Base-by-base conservation (phyloP, 352 stramenopile genomes). In the Plasmopara halstedii region DNA sequence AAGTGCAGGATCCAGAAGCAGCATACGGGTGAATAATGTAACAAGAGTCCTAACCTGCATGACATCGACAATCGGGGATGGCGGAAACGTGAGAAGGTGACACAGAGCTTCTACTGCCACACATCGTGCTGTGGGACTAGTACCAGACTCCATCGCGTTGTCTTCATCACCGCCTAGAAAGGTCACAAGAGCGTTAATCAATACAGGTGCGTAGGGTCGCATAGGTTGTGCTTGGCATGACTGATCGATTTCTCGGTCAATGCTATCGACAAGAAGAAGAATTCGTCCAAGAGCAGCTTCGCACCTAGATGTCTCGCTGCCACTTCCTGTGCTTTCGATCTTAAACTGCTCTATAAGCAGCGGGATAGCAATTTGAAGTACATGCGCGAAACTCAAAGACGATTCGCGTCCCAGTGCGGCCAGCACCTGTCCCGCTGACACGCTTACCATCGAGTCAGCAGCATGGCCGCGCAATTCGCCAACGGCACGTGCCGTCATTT, bases 241-340 rank as follows among this genome's bases (percentile, higher is more conserved):
- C 56, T 88, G 82, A 46, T 91, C 79, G 42, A 93, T 77, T 42
- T 93, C 82, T 27, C 67, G 64, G 50, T 93, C 79, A 25, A 90
- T 93, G 23, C 69, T 87, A 53, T 91, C 59, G n/a, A 91, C 69
- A 6, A 93, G 58, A 15, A 86, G 53, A 37, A 88, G 43, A 46
- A 91, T 52, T 7, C 79, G 70, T 14, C 65, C 72, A 2, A 90
- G 50, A 15, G 70, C 67, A 8, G 82, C 76, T 62, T 93, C 82
- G 51, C 65, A 83, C 42, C 85, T 83, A 13, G 81, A 80, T 20
- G 65, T 53, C 14, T 58, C 41, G 4, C 64, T 46, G 18, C 58
- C 73, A 23, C 44, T 56, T 29, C 51, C 56, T 14, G 45, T 50
- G 21, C 49, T 64, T 21, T 65, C 50, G 3, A 55, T 58, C 3